Evolutionary conservation across 169 alveolate species (phyloP).

Genomic region (Plasmodium sp.): DNA sequence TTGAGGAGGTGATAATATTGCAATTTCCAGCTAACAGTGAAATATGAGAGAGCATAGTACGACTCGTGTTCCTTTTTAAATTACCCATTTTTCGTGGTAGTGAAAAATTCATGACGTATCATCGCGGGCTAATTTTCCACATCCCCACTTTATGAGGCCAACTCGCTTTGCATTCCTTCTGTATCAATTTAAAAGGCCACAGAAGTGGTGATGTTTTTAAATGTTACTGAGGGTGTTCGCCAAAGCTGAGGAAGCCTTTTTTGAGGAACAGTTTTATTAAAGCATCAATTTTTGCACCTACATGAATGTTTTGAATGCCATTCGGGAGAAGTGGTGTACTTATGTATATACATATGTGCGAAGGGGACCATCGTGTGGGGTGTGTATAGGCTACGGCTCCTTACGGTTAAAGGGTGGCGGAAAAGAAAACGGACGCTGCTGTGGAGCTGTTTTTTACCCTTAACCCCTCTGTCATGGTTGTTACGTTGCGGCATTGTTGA

Average conservation of each 20-base stretch:
- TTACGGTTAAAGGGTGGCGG: not conserved
- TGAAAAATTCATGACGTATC: too few species aligned
- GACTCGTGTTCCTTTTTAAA: not conserved
- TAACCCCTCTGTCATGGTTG: not conserved
- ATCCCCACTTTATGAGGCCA: not conserved
- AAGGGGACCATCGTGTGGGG: not conserved
- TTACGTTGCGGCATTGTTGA: too few species aligned
- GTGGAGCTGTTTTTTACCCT: not conserved
- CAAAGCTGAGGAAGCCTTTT: not conserved
- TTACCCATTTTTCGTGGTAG: not conserved
- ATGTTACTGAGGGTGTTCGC: not conserved
- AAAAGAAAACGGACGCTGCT: not conserved
- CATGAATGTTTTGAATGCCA: not conserved
- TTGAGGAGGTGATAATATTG: not conserved
- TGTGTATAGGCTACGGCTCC: not conserved
- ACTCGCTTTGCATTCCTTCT: not conserved
- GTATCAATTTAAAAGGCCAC: not conserved
- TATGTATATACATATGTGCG: not conserved
- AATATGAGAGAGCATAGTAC: too few species aligned
- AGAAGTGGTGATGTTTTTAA: not conserved
- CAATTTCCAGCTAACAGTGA: not conserved
- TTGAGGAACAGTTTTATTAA: not conserved
- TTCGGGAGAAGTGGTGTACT: not conserved
- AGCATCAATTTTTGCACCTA: not conserved
- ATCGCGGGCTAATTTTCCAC: not conserved